Base-by-base conservation (phyloP, 2,329 filamentous ascomycete genomes). In the Dryadomyces quercivorus region DNA sequence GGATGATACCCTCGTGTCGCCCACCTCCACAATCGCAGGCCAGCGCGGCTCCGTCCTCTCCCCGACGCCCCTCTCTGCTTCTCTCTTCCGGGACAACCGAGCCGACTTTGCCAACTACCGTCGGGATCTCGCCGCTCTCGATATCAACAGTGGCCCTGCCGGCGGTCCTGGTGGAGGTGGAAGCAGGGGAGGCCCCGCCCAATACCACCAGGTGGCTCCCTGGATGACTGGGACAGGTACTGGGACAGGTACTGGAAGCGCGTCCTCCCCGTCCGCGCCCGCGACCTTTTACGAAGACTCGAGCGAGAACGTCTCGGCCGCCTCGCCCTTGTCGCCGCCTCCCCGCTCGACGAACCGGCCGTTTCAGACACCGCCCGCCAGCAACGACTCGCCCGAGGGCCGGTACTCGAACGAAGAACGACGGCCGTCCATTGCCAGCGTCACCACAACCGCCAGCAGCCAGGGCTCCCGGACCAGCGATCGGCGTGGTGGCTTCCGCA, bases 351-450 rank as follows among this genome's bases (percentile, higher is more conserved):
- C 75, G 58, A 56, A 65, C 59, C 66, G 55, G 61, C 65, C 65
- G 53, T 76, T 73, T 58, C 74, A 75, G 51, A 74, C 72, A 31
- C 26, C 26, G 36, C 72, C 73, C 16, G 71, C 70, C 52, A 71
- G 68, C 58, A 80, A 76, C 61, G 85, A 87, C 52, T 80, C 80
- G 4, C 75, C 80, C 9, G 83, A 85, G 10, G 36, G 72, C 45
- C 70, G 78, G 47, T 84, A 78, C 63, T 81, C 78, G 63, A 72
- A 75, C 58, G 87, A 95, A 64, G 85, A 87, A 61, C 77, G 93
- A 59, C 80, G 92, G 51, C 92, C 92, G 2, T 97, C 93, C 4
- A 79, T 89, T 51, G 90, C 90, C 43, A 96, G 91, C 68, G 83
- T 91, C 59, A 90, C 86, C 15, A 95, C 85, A 4, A 69, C 77